Conservation (phyloP, 2,329 filamentous ascomycete species). For the Westerdykella sp. region DNA sequence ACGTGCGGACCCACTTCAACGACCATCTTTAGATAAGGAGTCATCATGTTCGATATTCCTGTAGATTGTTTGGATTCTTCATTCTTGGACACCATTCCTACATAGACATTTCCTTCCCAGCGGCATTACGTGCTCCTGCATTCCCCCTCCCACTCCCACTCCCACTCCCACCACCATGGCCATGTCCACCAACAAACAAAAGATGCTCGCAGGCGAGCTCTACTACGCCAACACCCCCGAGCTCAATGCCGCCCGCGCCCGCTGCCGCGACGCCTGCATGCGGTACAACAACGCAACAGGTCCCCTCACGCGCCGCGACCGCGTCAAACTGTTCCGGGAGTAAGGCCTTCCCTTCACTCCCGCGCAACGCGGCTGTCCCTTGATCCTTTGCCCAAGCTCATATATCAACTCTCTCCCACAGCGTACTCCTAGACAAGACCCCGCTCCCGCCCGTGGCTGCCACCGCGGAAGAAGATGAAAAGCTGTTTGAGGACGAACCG, state of each 20-base stretch:
- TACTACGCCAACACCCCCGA: slow-evolving; percentile 69
- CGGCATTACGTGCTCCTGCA: not conserved
- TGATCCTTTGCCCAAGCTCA: not conserved
- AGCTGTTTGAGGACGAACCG: slow-evolving; percentile 57
- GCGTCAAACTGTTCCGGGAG: slow-evolving; percentile 66
- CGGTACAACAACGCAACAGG: slow-evolving; percentile 60
- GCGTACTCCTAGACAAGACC: slow-evolving; percentile 56
- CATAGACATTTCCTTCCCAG: not conserved
- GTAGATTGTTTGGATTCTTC: not conserved
- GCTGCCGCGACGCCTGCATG: slow-evolving; percentile 56
- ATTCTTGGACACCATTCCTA: not conserved
- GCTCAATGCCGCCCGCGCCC: slow-evolving; percentile 57
- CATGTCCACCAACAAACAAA: slow-evolving; percentile 33
- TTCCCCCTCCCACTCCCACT: not conserved
- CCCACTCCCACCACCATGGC: slow-evolving; percentile 12
- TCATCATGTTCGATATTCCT: not conserved
- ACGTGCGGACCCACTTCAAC: not conserved
- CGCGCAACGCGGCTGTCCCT: not conserved
- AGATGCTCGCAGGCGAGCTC: slow-evolving; percentile 62
- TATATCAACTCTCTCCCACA: slow-evolving; percentile 27
- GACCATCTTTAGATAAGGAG: not conserved
- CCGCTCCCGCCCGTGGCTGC: slow-evolving; percentile 56
- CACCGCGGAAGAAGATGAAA: slow-evolving; percentile 59
- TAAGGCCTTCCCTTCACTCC: slow-evolving; percentile 41
- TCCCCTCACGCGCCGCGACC: slow-evolving; percentile 50